Evolutionary conservation across 2,329 filamentous ascomycete genomes (phyloP).

Genomic region (Geosmithia flava): DNA sequence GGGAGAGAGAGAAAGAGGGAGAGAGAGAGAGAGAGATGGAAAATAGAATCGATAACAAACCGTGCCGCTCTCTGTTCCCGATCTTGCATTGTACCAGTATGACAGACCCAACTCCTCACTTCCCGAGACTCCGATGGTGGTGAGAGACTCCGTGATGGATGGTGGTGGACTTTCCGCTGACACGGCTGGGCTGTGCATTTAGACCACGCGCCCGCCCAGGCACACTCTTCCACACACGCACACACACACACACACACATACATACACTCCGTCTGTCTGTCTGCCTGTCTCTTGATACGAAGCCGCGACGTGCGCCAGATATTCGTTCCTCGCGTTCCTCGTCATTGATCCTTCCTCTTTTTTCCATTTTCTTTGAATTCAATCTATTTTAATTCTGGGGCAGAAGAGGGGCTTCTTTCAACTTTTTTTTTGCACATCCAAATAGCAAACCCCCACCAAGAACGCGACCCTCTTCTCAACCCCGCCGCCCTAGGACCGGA

Average conservation of each 20-base stretch:
- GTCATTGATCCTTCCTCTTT: background rate
- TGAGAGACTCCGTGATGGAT: background rate
- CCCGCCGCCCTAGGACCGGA: background rate
- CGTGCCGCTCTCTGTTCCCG: no score
- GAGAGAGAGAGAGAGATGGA: no score
- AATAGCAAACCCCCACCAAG: background rate
- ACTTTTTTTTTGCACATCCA: background rate
- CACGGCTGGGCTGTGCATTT: background rate
- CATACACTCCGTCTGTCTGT: no score
- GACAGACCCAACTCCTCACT: background rate
- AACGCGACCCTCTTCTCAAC: background rate
- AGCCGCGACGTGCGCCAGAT: background rate
- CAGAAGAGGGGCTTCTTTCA: background rate
- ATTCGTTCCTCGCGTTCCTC: background rate
- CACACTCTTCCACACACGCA: background rate
- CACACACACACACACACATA: no score
- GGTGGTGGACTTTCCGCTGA: background rate
- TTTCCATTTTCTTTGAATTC: background rate
- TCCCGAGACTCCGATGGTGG: background rate
- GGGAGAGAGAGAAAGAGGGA: no score
- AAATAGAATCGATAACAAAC: no score
- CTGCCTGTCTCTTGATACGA: background rate
- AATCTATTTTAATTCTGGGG: background rate
- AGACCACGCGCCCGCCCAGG: background rate
- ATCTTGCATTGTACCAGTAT: no score